Percentiles rank a stretch among this genome's conserved stretches.
Conservation (phyloP, 257 asterid species). For the Cynanchum wilfordii region DNA sequence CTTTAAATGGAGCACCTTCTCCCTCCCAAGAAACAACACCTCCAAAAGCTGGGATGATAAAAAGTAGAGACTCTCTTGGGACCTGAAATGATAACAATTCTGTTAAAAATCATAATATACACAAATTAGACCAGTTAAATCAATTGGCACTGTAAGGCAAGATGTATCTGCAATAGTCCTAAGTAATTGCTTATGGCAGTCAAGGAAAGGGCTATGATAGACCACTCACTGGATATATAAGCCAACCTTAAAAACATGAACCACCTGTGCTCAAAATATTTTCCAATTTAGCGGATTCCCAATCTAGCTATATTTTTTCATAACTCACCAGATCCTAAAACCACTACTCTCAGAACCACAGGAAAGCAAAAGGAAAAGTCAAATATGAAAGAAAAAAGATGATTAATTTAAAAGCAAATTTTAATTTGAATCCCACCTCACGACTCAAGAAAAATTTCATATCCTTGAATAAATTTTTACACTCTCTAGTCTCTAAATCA, state of each 20-base stretch:
- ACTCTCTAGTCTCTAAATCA: conserved; percentile 64
- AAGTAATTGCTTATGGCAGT: not conserved
- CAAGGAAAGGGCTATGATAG: not conserved
- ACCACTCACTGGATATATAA: not conserved
- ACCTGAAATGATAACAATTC: conserved; percentile 39
- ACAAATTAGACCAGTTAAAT: not conserved
- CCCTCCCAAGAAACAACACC: conserved; percentile 99
- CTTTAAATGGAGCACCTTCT: conserved; percentile 82
- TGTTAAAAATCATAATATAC: not conserved
- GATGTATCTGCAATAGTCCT: not conserved
- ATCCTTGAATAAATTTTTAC: conserved; percentile 67
- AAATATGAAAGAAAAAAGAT: not conserved
- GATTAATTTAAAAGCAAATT: not conserved
- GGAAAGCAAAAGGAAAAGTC: not conserved
- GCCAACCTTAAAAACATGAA: not conserved
- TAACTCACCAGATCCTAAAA: not conserved
- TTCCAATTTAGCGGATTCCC: not conserved
- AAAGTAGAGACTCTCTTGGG: conserved; percentile 89
- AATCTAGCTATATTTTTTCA: not conserved
- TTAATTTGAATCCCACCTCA: conserved; percentile 48
- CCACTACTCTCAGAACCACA: not conserved
- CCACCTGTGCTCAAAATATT: not conserved
- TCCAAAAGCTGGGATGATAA: conserved; percentile 88
- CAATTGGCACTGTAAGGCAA: not conserved
- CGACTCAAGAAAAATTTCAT: conserved; percentile 79